Percentiles rank a stretch among this genome's conserved stretches.
Conservation (phyloP, 2,329 filamentous ascomycete genomes). For the Hawksworthiomyces lignivorus region DNA sequence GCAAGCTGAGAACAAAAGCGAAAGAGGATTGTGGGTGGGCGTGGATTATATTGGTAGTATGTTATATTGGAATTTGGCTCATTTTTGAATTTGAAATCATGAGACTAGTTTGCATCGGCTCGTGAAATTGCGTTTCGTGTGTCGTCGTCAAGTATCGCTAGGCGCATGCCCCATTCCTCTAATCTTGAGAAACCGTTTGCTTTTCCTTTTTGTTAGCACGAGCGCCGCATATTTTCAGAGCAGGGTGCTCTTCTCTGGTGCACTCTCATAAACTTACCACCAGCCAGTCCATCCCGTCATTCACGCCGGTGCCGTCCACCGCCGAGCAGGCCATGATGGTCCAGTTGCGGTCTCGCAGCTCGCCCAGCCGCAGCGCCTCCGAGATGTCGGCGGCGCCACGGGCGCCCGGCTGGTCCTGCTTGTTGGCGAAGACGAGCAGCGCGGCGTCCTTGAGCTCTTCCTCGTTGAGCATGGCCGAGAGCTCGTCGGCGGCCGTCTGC, state of each 20-base stretch:
- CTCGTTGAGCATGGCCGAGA: constrained; percentile 92
- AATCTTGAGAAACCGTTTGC: no score
- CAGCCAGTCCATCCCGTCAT: constrained; percentile 98
- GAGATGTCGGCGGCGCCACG: constrained; percentile 96
- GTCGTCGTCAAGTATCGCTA: no score
- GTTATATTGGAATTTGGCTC: no score
- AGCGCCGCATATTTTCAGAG: background rate
- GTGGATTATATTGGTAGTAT: no score
- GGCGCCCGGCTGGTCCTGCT: constrained; percentile 95
- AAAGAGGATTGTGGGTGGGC: no score
- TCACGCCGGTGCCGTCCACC: constrained; percentile 88
- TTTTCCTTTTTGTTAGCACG: background rate
- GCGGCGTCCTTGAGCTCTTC: constrained; percentile 92
- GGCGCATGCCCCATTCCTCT: no score
- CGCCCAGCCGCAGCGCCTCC: constrained; percentile 81
- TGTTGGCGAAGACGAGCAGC: constrained; percentile 94
- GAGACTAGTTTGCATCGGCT: no score
- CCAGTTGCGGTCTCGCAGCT: constrained; percentile 95
- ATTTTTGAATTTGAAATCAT: no score
- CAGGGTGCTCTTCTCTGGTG: no score
- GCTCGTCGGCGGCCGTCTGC: constrained; percentile 84
- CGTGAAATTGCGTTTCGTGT: no score
- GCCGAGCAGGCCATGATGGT: constrained; percentile 97
- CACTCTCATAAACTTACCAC: no score
- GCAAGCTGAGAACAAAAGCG: no score